A percentile compares a stretch with the other conserved stretches of the same genome.
Conservation (phyloP, 148 eudicot species). For the Bassia scoparia region DNA sequence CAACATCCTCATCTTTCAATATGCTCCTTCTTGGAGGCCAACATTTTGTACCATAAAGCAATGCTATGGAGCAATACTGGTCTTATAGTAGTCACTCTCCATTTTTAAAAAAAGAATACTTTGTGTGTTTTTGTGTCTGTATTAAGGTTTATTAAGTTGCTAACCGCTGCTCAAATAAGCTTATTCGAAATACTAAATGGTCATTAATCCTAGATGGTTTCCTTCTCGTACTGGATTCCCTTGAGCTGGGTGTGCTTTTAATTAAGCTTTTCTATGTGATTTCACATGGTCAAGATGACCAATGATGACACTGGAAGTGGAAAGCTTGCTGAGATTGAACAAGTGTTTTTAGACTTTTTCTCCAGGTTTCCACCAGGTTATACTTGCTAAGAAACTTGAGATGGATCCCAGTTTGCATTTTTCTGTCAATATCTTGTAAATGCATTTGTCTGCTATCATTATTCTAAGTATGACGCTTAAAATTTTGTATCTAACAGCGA, state of each 20-base stretch:
- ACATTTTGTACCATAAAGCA: no score
- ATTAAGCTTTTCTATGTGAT: background rate
- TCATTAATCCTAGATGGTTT: background rate
- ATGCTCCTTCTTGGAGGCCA: no score
- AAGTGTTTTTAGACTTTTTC: background rate
- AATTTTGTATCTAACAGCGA: constrained; percentile 42
- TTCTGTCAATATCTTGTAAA: no score
- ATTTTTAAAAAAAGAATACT: no score
- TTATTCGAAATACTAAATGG: no score
- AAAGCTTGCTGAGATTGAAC: background rate
- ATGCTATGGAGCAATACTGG: no score
- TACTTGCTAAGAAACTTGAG: background rate
- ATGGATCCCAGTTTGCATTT: background rate
- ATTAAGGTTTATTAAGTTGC: no score
- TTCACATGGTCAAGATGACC: background rate
- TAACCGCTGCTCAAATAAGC: no score
- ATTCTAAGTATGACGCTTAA: background rate
- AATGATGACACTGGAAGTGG: background rate
- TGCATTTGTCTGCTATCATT: no score
- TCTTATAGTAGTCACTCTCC: no score
- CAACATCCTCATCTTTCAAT: no score
- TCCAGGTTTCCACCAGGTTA: background rate
- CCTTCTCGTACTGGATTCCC: background rate
- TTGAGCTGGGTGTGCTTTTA: background rate
- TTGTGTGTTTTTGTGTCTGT: no score